A percentile compares a stretch with the other conserved stretches of the same genome.
phyloP scores from a whole-genome alignment of 1,284 basidiomycete species.

The Anthracocystis panici-leucophaei region DNA sequence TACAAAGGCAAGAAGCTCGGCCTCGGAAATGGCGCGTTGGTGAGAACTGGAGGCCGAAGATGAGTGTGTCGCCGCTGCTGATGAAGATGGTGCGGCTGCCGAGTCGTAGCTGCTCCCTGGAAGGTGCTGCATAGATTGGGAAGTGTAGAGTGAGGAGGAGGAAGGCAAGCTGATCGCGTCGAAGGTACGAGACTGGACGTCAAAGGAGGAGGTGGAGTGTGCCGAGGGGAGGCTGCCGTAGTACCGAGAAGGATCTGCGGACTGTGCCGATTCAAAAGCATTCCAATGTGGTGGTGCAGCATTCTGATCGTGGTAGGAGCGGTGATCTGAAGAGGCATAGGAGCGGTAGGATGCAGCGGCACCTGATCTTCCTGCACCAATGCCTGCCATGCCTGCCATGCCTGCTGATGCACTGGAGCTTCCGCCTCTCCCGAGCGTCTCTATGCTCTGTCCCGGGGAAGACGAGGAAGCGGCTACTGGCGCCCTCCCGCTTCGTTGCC shows the following conservation, averaged over 20 bases:
- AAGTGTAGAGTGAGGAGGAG: slow-evolving; percentile 17
- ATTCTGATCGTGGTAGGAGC: slow-evolving; percentile 15
- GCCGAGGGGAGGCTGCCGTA: slow-evolving; percentile 17
- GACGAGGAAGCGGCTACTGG: slow-evolving; percentile 3
- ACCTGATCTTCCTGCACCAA: slow-evolving; percentile 30
- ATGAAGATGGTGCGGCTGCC: background rate
- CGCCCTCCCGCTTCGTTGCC: slow-evolving; percentile 13
- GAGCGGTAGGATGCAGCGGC: slow-evolving; percentile 19
- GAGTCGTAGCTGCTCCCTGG: background rate
- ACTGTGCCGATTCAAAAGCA: slow-evolving; percentile 23
- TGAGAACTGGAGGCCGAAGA: slow-evolving; percentile 6
- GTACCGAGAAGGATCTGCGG: slow-evolving; percentile 8
- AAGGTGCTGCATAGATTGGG: slow-evolving; percentile 24
- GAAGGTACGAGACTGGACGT: slow-evolving; percentile 21
- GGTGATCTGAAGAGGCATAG: slow-evolving; percentile 12
- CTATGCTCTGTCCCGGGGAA: background rate
- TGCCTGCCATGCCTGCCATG: slow-evolving; percentile 45
- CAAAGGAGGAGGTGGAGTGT: slow-evolving; percentile 21
- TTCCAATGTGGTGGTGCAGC: slow-evolving; percentile 6
- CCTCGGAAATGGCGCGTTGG: slow-evolving; percentile 38
- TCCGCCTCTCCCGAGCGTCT: slow-evolving; percentile 1
- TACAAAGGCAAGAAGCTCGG: slow-evolving; percentile 51
- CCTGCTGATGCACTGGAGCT: slow-evolving; percentile 16
- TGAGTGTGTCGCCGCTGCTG: background rate
- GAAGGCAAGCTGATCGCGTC: slow-evolving; percentile 23